Base-by-base conservation (phyloP, 331 rosid species). In the Acacia pycnantha region DNA sequence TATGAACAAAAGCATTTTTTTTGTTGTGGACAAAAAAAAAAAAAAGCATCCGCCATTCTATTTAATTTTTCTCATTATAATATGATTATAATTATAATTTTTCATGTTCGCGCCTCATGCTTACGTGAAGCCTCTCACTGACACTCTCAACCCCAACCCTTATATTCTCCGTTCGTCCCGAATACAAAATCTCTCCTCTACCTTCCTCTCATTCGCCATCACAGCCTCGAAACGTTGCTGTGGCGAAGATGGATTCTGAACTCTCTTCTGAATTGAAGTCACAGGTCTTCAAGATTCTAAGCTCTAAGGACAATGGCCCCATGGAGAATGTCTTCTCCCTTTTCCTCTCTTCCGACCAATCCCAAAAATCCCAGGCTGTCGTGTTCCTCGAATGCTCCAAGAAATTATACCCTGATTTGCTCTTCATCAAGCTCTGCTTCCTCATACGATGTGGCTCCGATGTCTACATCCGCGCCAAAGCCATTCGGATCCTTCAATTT, bases 401-500 rank as follows among this genome's bases (percentile, higher is more conserved):
- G 43, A 71, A 69, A 15, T 82, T 77, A 71, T 80, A 73, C 80
- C 88, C 90, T 0, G 84, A 85, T 61, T 70, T 85, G 31, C 85
- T 88, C 69, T 73, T 88, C 78, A 77, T 85, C 77, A 88, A 85
- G 26, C 88, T 88, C 67, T 77, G 71, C 64, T 85, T 73, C 82
- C 82, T 80, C 50, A 40, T 83, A 1, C 72, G 80, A 1, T 68
- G 54, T 50, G 8, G 66, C n/a, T 26, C 84, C 1, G 3, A 27
- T 3, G 21, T 14, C 14, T 18, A 66, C 48, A 83, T 87, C 0
- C 88, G 90, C 44, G 46, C 84, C 61, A 35, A 83, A 53, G 85
- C 88, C 35, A 81, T 82, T 53, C 84, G 84, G 64, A 43, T 82
- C 33, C 64, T 88, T 31, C 77, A 1, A 35, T 50, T 77, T 66